phyloP scores from a whole-genome alignment of 495 filamentous ascomycete species.

The Penicillium simplicissimum region DNA sequence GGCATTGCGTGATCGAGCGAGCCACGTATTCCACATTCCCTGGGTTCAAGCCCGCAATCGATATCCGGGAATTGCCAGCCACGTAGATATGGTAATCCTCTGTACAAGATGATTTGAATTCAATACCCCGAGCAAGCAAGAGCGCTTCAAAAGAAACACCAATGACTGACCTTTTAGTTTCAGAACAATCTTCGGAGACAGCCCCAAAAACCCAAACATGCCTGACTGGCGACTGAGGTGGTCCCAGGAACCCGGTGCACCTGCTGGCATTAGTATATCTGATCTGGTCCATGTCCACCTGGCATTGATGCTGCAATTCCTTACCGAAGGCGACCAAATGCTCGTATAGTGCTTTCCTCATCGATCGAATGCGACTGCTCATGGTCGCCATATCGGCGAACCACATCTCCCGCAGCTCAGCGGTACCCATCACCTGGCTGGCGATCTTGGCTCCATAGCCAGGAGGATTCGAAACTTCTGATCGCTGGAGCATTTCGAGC shows the following conservation, averaged over 20 bases:
- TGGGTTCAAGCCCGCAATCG: constrained; percentile 44
- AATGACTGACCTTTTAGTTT: constrained; percentile 30
- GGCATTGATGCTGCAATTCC: background rate
- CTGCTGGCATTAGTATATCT: constrained; percentile 3
- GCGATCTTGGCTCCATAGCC: constrained; percentile 44
- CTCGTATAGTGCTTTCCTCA: constrained; percentile 34
- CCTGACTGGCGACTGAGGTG: constrained; percentile 39
- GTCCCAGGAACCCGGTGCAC: constrained; percentile 38
- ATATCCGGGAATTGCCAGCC: constrained; percentile 38
- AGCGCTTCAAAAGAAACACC: background rate
- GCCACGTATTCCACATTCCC: constrained; percentile 46
- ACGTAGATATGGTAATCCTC: constrained; percentile 44
- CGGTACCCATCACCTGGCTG: constrained; percentile 29
- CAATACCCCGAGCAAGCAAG: background rate
- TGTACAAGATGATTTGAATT: constrained; percentile 10
- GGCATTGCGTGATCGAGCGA: constrained; percentile 14
- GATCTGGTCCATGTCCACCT: background rate
- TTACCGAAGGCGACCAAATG: constrained; percentile 22
- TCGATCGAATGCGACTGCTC: constrained; percentile 37
- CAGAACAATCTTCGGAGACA: constrained; percentile 28
- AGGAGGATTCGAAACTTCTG: constrained; percentile 43
- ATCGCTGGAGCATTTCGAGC: constrained; percentile 39
- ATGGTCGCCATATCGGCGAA: constrained; percentile 41
- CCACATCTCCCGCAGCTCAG: constrained; percentile 35
- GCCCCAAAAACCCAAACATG: constrained; percentile 46